Base-by-base conservation (phyloP, 768 basidiomycete genomes). In the Suillus luteus region DNA sequence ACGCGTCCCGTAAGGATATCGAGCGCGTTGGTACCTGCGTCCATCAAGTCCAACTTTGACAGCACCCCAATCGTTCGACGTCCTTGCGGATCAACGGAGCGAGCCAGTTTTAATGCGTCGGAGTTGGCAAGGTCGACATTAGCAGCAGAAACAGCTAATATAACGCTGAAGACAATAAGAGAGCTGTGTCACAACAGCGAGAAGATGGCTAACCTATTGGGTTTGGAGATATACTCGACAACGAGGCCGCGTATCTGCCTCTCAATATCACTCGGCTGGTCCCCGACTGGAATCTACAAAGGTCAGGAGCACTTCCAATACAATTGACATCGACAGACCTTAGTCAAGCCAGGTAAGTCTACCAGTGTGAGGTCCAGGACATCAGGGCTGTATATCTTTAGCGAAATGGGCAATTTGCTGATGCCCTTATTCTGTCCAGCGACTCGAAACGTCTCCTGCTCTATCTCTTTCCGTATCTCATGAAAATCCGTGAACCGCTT, bases 81-180 rank as follows among this genome's bases (percentile, higher is more conserved):
- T 12, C 96, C 96, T 76, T 97, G 94, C 0, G 96, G 93, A 71
- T 99, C 97, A 55, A 99, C 95, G 12, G 89, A 87, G 52, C 97
- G 91, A 12, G 96, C 97, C 41, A 99, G 89, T 76, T 99, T 98
- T 65, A 99, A 86, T 2, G 97, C 91, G 75, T 99, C 97, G 0
- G 97, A 99, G 75, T 99, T 99, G 72, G 97, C 97, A 62, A 99
- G 87, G 76, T 99, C 97, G 62, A 99, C 96, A 73, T 99, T 99
- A 37, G 97, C 97, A 10, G 95, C 88, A 2, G 97, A 99, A 9
- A 99, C 96, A 31, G 97, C 91, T 55, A 99, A 89, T 69, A 99
- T 95, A 65, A 99, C 95, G 67, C 95, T 96, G 63, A 17, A 38
- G 62, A 52, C 6, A 35, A 49, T 49, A n/a, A 63, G 40, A 44